phyloP scores from a whole-genome alignment of 306 rosid species.

The Pachyrhizus erosus region DNA sequence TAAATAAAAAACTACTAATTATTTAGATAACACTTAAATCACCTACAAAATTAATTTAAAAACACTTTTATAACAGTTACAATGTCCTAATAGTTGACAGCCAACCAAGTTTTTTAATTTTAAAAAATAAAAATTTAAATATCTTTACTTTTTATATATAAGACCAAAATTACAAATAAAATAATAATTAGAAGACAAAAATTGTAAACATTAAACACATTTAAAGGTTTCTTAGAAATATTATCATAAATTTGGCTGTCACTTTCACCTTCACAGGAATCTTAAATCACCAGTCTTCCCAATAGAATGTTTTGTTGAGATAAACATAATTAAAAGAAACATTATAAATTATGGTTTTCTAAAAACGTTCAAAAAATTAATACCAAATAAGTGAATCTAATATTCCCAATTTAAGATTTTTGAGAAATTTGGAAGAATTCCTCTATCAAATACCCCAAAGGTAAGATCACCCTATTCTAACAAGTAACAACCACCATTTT shows the following conservation, averaged over 20 bases:
- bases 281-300: neutral
- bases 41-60: too few relatives aligned
- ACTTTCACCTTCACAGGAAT: neutral
- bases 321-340: neutral
- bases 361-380: neutral
- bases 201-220: too few relatives aligned
- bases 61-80: too few relatives aligned
- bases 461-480: constrained; percentile 37
- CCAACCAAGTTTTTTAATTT: too few relatives aligned
- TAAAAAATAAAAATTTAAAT: too few relatives aligned
- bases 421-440: neutral
- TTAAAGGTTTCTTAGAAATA: neutral
- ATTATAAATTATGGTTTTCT: neutral
- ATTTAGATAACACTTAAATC: too few relatives aligned
- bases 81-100: too few relatives aligned
- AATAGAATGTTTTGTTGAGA: neutral
- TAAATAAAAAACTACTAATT: too few relatives aligned
- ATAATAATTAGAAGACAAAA: too few relatives aligned
- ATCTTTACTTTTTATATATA: too few relatives aligned
- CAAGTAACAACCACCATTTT: constrained; percentile 12
- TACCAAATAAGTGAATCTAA: neutral
- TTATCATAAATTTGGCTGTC: neutral
- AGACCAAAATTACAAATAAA: too few relatives aligned
- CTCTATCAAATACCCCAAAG: neutral
- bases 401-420: neutral